These are phyloP conservation scores for Podila epicladia DNA, from an alignment of 192 early-diverging fungal genomes.

Conservation along the genomic window DNA sequence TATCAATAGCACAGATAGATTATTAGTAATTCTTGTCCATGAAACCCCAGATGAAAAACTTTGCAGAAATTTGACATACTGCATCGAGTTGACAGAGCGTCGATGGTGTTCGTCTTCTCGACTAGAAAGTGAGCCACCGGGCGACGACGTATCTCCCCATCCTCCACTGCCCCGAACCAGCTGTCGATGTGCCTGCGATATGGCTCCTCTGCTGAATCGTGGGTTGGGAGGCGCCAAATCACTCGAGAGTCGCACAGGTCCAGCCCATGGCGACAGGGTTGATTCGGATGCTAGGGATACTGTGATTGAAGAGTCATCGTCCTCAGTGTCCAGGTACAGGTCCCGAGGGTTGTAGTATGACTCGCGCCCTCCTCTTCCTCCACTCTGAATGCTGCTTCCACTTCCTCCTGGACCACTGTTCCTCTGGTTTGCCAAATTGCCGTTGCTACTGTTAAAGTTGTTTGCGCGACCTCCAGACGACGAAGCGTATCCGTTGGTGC, in stretches of 20 bases:
- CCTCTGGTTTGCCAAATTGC: background rate
- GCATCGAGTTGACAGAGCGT: conserved; percentile 51
- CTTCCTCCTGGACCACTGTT: background rate
- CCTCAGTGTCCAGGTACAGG: conserved; percentile 32
- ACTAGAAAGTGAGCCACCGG: conserved; percentile 38
- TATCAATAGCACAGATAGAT: background rate
- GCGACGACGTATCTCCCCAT: conserved; percentile 37
- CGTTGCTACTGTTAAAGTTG: background rate
- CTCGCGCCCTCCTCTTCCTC: background rate
- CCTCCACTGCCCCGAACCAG: conserved; percentile 20
- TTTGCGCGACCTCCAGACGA: conserved; percentile 3
- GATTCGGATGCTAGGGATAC: conserved; percentile 28
- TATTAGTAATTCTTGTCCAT: background rate
- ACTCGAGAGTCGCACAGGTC: conserved; percentile 19
- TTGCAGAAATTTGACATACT: conserved; percentile 10
- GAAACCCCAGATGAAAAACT: background rate
- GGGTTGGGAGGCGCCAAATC: conserved; percentile 48
- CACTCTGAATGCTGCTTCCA: background rate
- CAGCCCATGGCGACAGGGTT: conserved; percentile 29
- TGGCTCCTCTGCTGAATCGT: conserved; percentile 38
- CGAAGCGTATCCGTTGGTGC: conserved; percentile 32
- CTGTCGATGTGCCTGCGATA: conserved; percentile 43
- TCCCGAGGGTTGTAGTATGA: conserved; percentile 40
- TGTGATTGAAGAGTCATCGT: conserved; percentile 24
- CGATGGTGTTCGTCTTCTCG: conserved; percentile 28